Evolutionary conservation across 2,329 filamentous ascomycete genomes (phyloP), one percentile per base, ranked within the genome.

Genomic region (Fusarium armeniacum): DNA sequence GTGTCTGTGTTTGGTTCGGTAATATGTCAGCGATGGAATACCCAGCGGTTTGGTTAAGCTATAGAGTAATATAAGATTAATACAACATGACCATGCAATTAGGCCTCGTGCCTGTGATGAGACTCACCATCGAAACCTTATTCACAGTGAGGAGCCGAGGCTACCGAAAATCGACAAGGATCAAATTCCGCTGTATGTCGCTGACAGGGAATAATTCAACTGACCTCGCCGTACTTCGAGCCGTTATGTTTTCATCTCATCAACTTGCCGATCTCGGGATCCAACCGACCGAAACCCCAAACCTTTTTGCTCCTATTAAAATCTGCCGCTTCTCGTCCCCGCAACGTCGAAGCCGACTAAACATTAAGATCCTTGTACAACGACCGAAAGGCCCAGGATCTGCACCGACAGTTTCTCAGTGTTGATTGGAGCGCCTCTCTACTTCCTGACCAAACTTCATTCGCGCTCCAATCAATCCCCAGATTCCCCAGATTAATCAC

Each of bases 401-500:
- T 26, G 13, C 30, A 26, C 40, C 38, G 40, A 28, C 26, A 30
- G 28, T 47, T 30, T 32, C 30, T 10, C 6, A 12, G 10, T 16
- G 20, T 50, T 65, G 26, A 70, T 70, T 70, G 67, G 67, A 7
- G 67, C 67, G 67, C 67, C 35, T 70, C 54, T 16, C 26, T 18
- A 22, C 28, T 35, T 40, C 10, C n/a, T 54, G 32, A 32, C 33
- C 4, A 20, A 46, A 28, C 22, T 41, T 15, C 26, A 50, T 51
- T 70, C 47, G 22, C 67, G 67, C 67, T 45, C 67, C 67, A 70
- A 70, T 70, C 67, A 70, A 20, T 47, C 50, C 54, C 58, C 43
- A 33, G 49, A 57, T 68, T 57, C 51, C 63, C 67, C 67, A 67
- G 67, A 53, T 61, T 65, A 28, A 22, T 44, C n/a, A 26, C 38